Base-by-base conservation (phyloP, 805 yeast species). In the Myxozyma lipomycoides region DNA sequence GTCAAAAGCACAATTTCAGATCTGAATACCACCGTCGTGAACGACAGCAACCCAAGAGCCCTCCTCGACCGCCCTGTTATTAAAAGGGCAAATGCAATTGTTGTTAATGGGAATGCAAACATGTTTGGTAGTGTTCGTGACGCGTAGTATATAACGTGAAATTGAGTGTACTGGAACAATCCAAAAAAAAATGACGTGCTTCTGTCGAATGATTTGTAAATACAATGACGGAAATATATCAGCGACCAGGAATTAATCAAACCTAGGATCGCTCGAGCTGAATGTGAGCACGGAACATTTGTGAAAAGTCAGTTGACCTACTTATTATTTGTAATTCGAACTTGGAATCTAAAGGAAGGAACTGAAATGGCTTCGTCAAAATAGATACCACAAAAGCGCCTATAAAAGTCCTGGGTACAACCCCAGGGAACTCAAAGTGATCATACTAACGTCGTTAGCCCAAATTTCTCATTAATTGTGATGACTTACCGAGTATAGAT, bases 111-210 rank as follows among this genome's bases (percentile, higher is more conserved):
- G 47, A 91, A 70, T 1, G 85, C 89, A 15, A 78, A 64, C 50
- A 90, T 70, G 67, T 91, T 91, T n/a, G 97, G 96, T 51, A 91
- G 72, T 0, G 95, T 80, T 59, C 97, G 74, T 2, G 95, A 76
- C n/a, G 86, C 73, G 64, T 91, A 91, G 70, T 73, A 91, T 52
- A 83, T 68, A 18, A 87, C 55, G 64, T 91, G 97, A 70, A 90
- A 91, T 64, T 89, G 93, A 6, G 84, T 66, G 49, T 78, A 67
- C 36, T 75, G 72, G 49, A 89, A 73, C 2, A 84, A 50, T 21
- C 77, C 70, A 62, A 76, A 87, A 84, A 86, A 84, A 15, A 73
- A 24, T 24, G 62, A 57, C 10, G 54, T 46, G 12, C 51, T 54
- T 42, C 48, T 45, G 10, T 62, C 61, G 43, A 68, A 66, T 1